Evolutionary conservation across 148 eudicot species (phyloP).

Genomic region (Rhododendron williamsianum): DNA sequence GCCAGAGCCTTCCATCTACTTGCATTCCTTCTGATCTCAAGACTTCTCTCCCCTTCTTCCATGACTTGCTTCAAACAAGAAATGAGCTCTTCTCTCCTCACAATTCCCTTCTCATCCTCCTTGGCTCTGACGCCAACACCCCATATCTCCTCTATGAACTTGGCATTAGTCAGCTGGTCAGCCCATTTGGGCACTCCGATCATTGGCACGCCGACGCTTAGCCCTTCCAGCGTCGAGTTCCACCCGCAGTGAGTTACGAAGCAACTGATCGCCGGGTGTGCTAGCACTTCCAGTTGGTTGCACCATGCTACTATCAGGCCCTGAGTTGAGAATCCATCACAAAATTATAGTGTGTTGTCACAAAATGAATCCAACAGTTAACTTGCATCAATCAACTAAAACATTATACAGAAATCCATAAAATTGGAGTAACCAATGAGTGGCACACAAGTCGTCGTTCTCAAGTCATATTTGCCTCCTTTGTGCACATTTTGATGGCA

Average conservation of each 20-base stretch:
- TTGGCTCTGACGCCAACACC: conserved; percentile 45
- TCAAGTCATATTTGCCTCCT: background rate
- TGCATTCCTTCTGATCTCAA: conserved; percentile 3
- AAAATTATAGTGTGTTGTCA: background rate
- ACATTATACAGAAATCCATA: background rate
- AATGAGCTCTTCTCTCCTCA: conserved; percentile 12
- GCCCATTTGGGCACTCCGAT: conserved; percentile 56
- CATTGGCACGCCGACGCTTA: conserved; percentile 53
- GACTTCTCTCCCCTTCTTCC: conserved; percentile 33
- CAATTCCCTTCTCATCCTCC: conserved; percentile 36
- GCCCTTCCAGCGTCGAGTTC: conserved; percentile 66
- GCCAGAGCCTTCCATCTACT: conserved; percentile 4
- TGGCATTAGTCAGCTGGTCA: conserved; percentile 53
- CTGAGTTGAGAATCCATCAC: background rate
- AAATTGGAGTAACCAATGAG: background rate
- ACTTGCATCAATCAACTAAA: background rate
- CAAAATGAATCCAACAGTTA: background rate
- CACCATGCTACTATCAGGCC: conserved; percentile 65
- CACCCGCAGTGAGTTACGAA: conserved; percentile 69
- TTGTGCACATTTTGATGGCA: background rate
- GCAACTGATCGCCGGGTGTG: conserved; percentile 43
- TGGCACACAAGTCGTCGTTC: background rate
- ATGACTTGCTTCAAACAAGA: conserved; percentile 27
- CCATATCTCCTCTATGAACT: conserved; percentile 58
- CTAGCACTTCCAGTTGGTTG: conserved; percentile 48